Conservation (phyloP, 768 basidiomycete genomes). For the Boletus rex-veris region DNA sequence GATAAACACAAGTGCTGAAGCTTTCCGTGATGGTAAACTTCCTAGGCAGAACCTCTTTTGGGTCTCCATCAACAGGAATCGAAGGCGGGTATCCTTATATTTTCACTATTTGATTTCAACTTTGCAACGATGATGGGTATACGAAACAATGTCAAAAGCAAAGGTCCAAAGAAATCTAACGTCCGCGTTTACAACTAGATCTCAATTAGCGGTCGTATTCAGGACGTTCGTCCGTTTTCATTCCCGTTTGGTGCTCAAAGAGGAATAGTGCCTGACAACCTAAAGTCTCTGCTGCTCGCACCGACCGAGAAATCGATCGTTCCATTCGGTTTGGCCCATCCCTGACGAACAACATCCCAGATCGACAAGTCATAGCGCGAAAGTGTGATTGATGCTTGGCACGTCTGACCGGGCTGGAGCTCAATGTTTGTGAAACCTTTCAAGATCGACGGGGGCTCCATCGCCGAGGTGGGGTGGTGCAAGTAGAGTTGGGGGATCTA, state of each 20-base stretch:
- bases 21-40: too few relatives aligned
- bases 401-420: conserved; percentile 44
- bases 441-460: conserved; percentile 69
- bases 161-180: too few relatives aligned
- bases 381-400: conserved; percentile 50
- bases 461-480: conserved; percentile 57
- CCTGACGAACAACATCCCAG: conserved; percentile 73
- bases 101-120: too few relatives aligned
- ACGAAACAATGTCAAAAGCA: too few relatives aligned
- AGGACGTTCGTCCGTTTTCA: background rate
- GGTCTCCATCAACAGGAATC: too few relatives aligned
- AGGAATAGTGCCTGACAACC: conserved; percentile 43
- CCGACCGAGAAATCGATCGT: conserved; percentile 61
- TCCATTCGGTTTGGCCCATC: conserved; percentile 70
- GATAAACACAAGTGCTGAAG: too few relatives aligned
- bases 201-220: too few relatives aligned
- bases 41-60: too few relatives aligned
- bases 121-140: too few relatives aligned
- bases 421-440: conserved; percentile 66
- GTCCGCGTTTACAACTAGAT: too few relatives aligned
- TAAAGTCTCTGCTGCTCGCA: conserved; percentile 61
- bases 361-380: conserved; percentile 69
- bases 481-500: conserved; percentile 77
- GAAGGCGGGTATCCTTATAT: too few relatives aligned
- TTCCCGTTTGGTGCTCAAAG: conserved; percentile 1